A percentile compares a stretch with the other conserved stretches of the same genome.
These are phyloP conservation scores for Diophrys sp. DNA, from an alignment of 73 alveolate species.

Conservation along the genomic window DNA sequence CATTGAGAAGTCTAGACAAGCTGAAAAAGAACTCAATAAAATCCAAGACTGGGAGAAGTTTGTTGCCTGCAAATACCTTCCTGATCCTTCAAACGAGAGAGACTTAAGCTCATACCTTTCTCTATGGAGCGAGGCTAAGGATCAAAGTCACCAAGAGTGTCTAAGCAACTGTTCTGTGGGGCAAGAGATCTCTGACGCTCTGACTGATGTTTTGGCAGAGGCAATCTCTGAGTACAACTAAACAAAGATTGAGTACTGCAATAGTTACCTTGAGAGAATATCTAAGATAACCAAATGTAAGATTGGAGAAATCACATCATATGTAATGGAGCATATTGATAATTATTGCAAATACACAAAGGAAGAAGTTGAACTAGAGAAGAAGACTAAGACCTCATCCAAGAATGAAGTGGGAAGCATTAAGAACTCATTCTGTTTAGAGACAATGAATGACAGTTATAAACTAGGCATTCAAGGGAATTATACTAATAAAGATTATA, in stretches of 20 bases:
- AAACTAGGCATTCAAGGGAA: conserved; percentile 55
- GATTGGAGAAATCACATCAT: conserved; percentile 48
- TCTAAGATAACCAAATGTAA: conserved; percentile 35
- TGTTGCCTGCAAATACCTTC: conserved; percentile 59
- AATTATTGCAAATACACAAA: conserved; percentile 11
- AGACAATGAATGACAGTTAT: background rate
- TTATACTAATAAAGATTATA: conserved; percentile 23
- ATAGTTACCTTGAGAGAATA: conserved; percentile 26
- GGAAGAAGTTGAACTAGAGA: background rate
- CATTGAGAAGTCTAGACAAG: background rate
- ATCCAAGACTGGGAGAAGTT: conserved; percentile 47
- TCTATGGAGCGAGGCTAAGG: conserved; percentile 53
- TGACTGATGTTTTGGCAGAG: conserved; percentile 33
- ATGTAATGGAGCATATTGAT: conserved; percentile 58
- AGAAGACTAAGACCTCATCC: no score
- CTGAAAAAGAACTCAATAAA: background rate
- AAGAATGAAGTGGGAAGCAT: background rate
- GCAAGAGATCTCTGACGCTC: background rate
- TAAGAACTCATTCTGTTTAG: background rate
- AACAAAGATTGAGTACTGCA: conserved; percentile 41
- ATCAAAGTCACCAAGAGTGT: conserved; percentile 22
- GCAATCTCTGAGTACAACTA: conserved; percentile 51
- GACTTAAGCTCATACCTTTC: conserved; percentile 71
- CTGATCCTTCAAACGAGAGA: conserved; percentile 67
- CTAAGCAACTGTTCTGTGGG: background rate